phyloP scores from a whole-genome alignment of 371 early-diverging fungal genomes.

The Mortierella sp. region DNA sequence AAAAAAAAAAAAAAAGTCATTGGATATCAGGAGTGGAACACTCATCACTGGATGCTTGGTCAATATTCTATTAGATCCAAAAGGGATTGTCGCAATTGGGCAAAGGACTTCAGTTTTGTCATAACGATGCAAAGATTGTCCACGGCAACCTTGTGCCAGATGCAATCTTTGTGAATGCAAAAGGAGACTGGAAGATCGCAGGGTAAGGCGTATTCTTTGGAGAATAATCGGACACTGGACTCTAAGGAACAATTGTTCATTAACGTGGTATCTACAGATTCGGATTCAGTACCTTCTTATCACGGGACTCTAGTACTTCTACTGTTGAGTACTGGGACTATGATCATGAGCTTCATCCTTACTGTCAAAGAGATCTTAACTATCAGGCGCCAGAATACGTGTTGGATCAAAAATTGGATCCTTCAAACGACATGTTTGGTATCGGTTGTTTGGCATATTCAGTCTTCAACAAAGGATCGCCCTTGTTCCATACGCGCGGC shows the following conservation, averaged over 20 bases:
- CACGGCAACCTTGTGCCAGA: slow-evolving; percentile 84
- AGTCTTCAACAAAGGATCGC: slow-evolving; percentile 75
- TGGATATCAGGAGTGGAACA: background rate
- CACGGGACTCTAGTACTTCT: slow-evolving; percentile 55
- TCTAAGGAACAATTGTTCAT: background rate
- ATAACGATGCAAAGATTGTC: slow-evolving; percentile 76
- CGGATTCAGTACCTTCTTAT: slow-evolving; percentile 73
- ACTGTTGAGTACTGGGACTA: slow-evolving; percentile 60
- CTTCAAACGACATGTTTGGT: slow-evolving; percentile 83
- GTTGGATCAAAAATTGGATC: slow-evolving; percentile 62
- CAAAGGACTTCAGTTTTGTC: slow-evolving; percentile 78
- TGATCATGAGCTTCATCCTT: slow-evolving; percentile 71
- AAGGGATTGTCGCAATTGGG: slow-evolving; percentile 86
- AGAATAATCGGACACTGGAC: background rate
- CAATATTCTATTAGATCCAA: slow-evolving; percentile 66
- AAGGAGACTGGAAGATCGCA: slow-evolving; percentile 93
- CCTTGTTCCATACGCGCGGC: slow-evolving; percentile 72
- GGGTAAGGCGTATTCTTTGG: slow-evolving; percentile 60
- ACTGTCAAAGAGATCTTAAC: slow-evolving; percentile 77
- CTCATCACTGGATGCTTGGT: background rate
- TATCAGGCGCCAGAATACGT: slow-evolving; percentile 85
- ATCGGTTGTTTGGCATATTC: slow-evolving; percentile 85
- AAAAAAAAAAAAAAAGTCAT: too few relatives aligned
- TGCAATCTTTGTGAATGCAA: slow-evolving; percentile 80
- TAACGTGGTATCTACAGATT: slow-evolving; percentile 55